Conservation (phyloP, 2,329 filamentous ascomycete genomes). For the Thyridium curvatum region DNA sequence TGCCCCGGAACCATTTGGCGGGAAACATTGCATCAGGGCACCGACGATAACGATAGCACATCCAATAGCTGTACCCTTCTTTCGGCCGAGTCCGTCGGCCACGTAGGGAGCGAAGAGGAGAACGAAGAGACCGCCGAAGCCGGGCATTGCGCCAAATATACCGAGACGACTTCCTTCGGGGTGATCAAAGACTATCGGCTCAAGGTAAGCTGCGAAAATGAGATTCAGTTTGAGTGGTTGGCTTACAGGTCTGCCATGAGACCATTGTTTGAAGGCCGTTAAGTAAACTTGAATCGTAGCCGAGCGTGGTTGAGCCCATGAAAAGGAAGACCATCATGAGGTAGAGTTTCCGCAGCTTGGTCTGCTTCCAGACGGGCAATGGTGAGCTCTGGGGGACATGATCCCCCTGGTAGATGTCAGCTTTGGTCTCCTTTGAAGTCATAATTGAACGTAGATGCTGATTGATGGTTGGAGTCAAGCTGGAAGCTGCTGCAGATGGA, state of each 20-base stretch:
- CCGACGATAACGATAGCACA: too few species aligned
- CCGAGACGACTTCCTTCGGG: constrained; percentile 27
- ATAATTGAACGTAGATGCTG: too few species aligned
- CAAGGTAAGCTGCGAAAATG: too few species aligned
- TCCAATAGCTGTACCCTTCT: constrained; percentile 36
- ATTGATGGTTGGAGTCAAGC: too few species aligned
- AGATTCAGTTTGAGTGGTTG: too few species aligned
- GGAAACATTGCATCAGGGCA: too few species aligned
- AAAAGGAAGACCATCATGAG: constrained; percentile 2
- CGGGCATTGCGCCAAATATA: constrained; percentile 35
- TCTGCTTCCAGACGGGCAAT: constrained; percentile 3
- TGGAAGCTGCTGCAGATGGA: too few species aligned
- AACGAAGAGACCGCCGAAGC: constrained; percentile 36
- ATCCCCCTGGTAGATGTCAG: too few species aligned
- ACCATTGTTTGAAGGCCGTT: constrained; percentile 6
- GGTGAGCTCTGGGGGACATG: constrained; percentile 1
- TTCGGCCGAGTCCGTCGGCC: constrained; percentile 36
- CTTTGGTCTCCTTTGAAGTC: too few species aligned
- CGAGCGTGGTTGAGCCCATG: constrained; percentile 5
- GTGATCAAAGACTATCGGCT: constrained; percentile 17
- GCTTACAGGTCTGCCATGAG: constrained; percentile 6
- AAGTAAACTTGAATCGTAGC: constrained; percentile 7
- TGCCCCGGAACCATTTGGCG: too few species aligned
- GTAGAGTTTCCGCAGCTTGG: constrained; percentile 1
- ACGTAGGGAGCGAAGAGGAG: constrained; percentile 38